phyloP scores from a whole-genome alignment of 1,139 yeast genomes.

The Barnettozyma hawaiiensis region DNA sequence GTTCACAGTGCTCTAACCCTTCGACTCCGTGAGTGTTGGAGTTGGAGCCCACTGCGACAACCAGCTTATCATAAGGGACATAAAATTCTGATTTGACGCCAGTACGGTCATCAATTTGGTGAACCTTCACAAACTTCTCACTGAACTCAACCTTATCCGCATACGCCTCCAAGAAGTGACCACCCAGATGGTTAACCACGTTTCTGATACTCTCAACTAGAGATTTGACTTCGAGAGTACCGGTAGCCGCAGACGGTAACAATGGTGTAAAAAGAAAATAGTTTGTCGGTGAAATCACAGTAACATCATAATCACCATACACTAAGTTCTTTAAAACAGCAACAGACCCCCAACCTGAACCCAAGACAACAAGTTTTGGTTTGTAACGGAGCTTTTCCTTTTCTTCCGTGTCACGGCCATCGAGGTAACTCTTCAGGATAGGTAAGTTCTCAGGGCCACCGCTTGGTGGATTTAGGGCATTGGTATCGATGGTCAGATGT shows the following conservation, averaged over 20 bases:
- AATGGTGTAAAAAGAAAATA: conserved; percentile 56
- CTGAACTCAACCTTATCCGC: conserved; percentile 49
- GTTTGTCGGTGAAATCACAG: conserved; percentile 56
- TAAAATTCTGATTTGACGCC: conserved; percentile 39
- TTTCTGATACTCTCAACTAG: conserved; percentile 54
- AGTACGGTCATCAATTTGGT: conserved; percentile 34
- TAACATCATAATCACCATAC: conserved; percentile 48
- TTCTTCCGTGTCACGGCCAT: conserved; percentile 43
- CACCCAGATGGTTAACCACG: conserved; percentile 42
- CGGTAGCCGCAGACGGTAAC: conserved; percentile 57
- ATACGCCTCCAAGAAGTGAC: conserved; percentile 51
- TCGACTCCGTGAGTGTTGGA: conserved; percentile 63
- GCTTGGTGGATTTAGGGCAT: conserved; percentile 46
- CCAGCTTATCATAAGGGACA: conserved; percentile 59
- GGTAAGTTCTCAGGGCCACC: conserved; percentile 70
- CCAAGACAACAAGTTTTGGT: conserved; percentile 51
- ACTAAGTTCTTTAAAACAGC: conserved; percentile 40
- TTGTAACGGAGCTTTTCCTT: conserved; percentile 37
- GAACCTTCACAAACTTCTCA: conserved; percentile 49
- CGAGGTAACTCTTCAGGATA: conserved; percentile 45
- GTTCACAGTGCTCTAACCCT: conserved; percentile 52
- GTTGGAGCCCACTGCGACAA: conserved; percentile 59
- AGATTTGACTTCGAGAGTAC: conserved; percentile 49
- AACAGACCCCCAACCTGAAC: conserved; percentile 60
- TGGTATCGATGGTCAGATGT: conserved; percentile 38